A percentile compares a stretch with the other conserved stretches of the same genome.
Conservation (phyloP, 257 asterid species). For the Marsdenia floribunda region DNA sequence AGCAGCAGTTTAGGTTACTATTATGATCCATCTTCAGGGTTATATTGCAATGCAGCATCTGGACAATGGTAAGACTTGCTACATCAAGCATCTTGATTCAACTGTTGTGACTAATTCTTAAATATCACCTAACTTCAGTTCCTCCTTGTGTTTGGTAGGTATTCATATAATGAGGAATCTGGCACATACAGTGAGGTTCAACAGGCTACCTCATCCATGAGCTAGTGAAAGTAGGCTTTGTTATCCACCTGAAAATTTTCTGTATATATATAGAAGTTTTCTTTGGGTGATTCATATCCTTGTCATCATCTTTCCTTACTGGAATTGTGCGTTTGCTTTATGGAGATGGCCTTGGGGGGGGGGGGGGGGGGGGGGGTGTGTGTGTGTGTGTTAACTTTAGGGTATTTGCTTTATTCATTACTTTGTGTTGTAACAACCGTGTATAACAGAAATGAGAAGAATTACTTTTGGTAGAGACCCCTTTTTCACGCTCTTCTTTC, state of each 20-base stretch:
- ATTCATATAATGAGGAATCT: slow-evolving; percentile 56
- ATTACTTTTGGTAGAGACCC: too few relatives aligned
- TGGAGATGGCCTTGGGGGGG: background rate
- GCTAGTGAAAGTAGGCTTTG: slow-evolving; percentile 10
- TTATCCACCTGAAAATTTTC: background rate
- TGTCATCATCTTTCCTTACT: background rate
- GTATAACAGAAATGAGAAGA: too few relatives aligned
- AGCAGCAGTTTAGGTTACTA: slow-evolving; percentile 87
- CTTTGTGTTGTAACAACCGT: too few relatives aligned
- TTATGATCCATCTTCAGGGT: slow-evolving; percentile 85
- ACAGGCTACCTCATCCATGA: slow-evolving; percentile 25
- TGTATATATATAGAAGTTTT: background rate
- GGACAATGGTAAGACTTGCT: slow-evolving; percentile 63
- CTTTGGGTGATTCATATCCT: background rate
- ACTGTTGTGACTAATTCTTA: background rate
- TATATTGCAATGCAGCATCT: slow-evolving; percentile 73
- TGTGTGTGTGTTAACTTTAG: too few relatives aligned
- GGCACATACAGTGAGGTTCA: slow-evolving; percentile 68
- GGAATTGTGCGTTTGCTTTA: background rate
- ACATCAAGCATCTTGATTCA: background rate
- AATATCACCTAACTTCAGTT: background rate
- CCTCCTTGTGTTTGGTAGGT: slow-evolving; percentile 38
- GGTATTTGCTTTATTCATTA: too few relatives aligned
- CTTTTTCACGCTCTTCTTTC: too few relatives aligned
- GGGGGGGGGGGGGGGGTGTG: background rate